Evolutionary conservation across 2,329 filamentous ascomycete genomes (phyloP), one percentile per base, ranked within the genome.

Genomic region (Beauveria pseudobassiana): DNA sequence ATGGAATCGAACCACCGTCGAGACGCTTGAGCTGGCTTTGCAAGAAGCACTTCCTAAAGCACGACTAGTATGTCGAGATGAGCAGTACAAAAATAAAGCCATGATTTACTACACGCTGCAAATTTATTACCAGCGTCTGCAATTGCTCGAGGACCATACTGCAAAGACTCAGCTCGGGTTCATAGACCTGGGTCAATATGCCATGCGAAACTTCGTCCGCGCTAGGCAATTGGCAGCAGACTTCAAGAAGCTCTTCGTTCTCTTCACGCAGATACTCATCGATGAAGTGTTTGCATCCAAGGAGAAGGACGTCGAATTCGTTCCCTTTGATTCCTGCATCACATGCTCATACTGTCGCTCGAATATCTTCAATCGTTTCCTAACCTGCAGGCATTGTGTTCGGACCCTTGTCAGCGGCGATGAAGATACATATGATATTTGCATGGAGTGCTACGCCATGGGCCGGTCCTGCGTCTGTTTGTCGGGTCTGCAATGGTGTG

Each of bases 401-500:
- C 82, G 87, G 42, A 78, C 81, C 54, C 79, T 90, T 22, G 78
- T 83, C 12, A 82, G 83, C 63, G 89, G 86, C 38, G 85, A 82
- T 18, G 88, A 91, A 61, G 90, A 98, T 70, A 90, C 90, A 0
- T 99, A 98, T 71, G 95, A 99, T 72, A 82, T 99, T 24, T 99
- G 95, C 70, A 93, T 99, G 90, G 95, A 99, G 67, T 99, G 95
- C 71, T 99, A 96, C 70, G 89, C 87, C n/a, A 96, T 98, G 89
- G 95, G 95, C 24, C 86, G 95, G 57, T 96, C 93, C 51, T 99
- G 95, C 71, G 85, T 84, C 3, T 99, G 95, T 70, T 83, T 96
- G 56, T 96, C 93, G 3, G 87, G 86, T 22, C 82, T 96, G 12
- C 86, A 84, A 64, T 99, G 93, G 93, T 91, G 91, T 56, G 93